phyloP scores from a whole-genome alignment of 176 grass and related monocot genomes.

The Oryza meyeriana region DNA sequence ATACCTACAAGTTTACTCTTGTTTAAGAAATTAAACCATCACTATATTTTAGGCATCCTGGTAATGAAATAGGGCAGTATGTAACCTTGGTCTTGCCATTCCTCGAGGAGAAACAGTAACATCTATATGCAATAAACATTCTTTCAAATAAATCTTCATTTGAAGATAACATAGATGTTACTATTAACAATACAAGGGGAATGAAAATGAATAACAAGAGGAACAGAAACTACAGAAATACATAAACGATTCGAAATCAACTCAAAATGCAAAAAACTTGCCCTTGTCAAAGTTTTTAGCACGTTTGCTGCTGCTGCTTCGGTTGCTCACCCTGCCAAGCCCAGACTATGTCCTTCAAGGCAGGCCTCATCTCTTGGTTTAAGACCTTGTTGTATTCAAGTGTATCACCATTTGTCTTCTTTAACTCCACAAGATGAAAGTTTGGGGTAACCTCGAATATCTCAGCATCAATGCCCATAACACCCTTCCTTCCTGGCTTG shows the following conservation, averaged over 20 bases:
- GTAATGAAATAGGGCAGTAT: background rate
- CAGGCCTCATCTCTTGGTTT: conserved; percentile 79
- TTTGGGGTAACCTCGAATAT: conserved; percentile 90
- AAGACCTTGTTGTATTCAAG: conserved; percentile 74
- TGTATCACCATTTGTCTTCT: conserved; percentile 80
- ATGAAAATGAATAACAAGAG: background rate
- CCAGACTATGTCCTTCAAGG: conserved; percentile 92
- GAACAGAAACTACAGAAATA: conserved; percentile 6
- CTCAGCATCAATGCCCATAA: conserved; percentile 74
- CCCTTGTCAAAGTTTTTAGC: background rate
- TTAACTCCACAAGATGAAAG: conserved; percentile 92
- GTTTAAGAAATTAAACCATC: too few species aligned
- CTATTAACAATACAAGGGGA: background rate
- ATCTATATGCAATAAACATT: background rate
- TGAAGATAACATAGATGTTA: background rate
- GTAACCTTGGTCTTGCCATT: background rate
- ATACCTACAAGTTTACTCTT: too few species aligned
- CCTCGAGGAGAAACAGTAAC: background rate
- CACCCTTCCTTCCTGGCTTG: conserved; percentile 74
- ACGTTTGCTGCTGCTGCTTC: conserved; percentile 19
- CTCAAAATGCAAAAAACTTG: background rate
- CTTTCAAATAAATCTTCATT: conserved; percentile 15
- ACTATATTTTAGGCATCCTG: too few species aligned
- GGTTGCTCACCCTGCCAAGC: conserved; percentile 90
- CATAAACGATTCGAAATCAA: background rate